These are phyloP conservation scores for Rutstroemia sp. DNA, from an alignment of 2,329 filamentous ascomycete genomes.

Conservation along the genomic window DNA sequence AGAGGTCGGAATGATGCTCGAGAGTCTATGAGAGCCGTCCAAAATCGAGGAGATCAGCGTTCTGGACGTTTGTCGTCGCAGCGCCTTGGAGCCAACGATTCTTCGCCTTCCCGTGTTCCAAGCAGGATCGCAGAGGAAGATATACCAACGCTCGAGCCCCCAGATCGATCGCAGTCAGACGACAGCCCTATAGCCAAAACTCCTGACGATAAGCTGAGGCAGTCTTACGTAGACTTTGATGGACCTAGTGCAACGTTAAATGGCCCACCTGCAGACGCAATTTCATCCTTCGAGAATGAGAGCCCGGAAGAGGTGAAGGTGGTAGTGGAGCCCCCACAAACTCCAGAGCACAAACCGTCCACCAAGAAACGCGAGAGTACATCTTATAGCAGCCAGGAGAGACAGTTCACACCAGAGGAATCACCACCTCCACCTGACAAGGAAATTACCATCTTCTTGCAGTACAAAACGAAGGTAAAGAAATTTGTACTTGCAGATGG, in stretches of 20 bases:
- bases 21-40: conserved; percentile 73
- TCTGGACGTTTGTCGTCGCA: conserved; percentile 36
- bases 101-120: conserved; percentile 53
- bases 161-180: conserved; percentile 30
- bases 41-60: conserved; percentile 48
- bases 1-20: conserved; percentile 68
- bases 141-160: conserved; percentile 26
- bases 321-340: conserved; percentile 13
- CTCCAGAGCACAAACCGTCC: conserved; percentile 13
- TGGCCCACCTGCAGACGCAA: conserved; percentile 45
- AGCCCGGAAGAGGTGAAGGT: conserved; percentile 9
- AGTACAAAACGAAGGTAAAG: conserved; percentile 96
- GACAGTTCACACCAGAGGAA: conserved; percentile 50
- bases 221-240: conserved; percentile 20
- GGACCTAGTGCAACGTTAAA: conserved; percentile 50
- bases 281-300: conserved; percentile 30
- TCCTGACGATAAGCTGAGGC: conserved; percentile 52
- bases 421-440: conserved; percentile 67
- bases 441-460: conserved; percentile 86
- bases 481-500: conserved; percentile 88
- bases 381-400: conserved; percentile 33
- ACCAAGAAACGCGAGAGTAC: conserved; percentile 3
- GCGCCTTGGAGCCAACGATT: conserved; percentile 44
- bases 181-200: conserved; percentile 37
- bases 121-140: conserved; percentile 53